These are phyloP conservation scores for Hymenotorrendiella dingleyae DNA, from an alignment of 2,329 filamentous ascomycete genomes.

Conservation along the genomic window DNA sequence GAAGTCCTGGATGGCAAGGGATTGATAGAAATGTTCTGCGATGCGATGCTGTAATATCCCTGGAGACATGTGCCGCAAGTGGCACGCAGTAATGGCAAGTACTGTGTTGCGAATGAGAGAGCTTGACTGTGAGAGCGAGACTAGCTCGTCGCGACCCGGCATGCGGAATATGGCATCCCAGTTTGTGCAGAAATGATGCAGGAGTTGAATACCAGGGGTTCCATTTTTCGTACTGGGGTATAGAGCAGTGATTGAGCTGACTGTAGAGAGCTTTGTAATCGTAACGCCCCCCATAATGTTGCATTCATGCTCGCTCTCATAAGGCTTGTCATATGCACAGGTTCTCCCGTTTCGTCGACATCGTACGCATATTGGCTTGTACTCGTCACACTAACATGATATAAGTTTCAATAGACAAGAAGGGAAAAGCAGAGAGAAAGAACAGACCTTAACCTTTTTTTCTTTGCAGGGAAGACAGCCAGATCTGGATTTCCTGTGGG, in stretches of 20 bases:
- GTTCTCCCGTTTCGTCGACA: constrained; percentile 14
- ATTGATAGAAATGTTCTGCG: constrained; percentile 14
- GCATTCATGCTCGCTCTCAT: constrained; percentile 14
- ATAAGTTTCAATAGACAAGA: constrained; percentile 15
- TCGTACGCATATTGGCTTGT: constrained; percentile 12
- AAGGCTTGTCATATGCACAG: constrained; percentile 12
- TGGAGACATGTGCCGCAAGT: constrained; percentile 14
- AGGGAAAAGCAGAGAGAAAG: constrained; percentile 12
- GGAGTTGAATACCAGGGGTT: constrained; percentile 13
- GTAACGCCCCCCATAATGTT: constrained; percentile 12
- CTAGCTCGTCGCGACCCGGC: constrained; percentile 13
- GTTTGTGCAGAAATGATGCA: constrained; percentile 14
- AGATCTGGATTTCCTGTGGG: constrained; percentile 14
- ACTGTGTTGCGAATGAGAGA: constrained; percentile 14
- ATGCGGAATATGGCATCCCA: constrained; percentile 14
- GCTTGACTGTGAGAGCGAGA: constrained; percentile 13
- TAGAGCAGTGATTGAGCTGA: constrained; percentile 13
- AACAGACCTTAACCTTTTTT: constrained; percentile 13
- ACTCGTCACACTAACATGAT: constrained; percentile 13
- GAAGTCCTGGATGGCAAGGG: constrained; percentile 13
- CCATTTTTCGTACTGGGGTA: constrained; percentile 12
- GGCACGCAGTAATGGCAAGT: constrained; percentile 13
- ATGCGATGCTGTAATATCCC: constrained; percentile 13
- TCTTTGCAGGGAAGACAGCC: constrained; percentile 14
- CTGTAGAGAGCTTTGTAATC: constrained; percentile 12